Percentiles rank a stretch among this genome's conserved stretches.
Conservation (phyloP, 139 green algal species). For the Edaphochlamys debaryana region DNA sequence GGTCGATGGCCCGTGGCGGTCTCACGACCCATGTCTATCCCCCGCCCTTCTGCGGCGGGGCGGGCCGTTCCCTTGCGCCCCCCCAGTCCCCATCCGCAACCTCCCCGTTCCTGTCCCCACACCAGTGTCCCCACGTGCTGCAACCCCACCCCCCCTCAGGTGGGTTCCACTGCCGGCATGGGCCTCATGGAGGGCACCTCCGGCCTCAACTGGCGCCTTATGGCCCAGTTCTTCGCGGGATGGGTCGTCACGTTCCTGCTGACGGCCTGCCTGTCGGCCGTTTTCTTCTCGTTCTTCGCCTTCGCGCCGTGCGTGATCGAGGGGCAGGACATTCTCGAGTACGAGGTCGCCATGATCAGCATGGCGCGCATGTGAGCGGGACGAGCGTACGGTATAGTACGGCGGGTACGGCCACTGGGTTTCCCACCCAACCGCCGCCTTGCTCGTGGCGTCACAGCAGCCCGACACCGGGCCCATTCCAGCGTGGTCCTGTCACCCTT, state of each 20-base stretch:
- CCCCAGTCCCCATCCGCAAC: background rate
- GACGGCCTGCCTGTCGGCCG: conserved; percentile 17
- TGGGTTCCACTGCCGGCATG: background rate
- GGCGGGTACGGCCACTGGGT: background rate
- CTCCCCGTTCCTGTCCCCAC: too few relatives aligned
- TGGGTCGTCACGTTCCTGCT: conserved; percentile 41
- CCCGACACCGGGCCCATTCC: too few relatives aligned
- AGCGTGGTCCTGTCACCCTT: too few relatives aligned
- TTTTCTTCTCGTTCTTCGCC: conserved; percentile 22
- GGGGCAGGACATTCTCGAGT: background rate
- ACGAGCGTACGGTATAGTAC: background rate
- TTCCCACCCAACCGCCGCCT: too few relatives aligned
- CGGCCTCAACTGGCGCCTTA: conserved; percentile 28
- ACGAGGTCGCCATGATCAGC: background rate
- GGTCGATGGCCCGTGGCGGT: too few relatives aligned
- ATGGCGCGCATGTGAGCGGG: background rate
- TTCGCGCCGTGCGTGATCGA: conserved; percentile 2
- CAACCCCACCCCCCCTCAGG: background rate
- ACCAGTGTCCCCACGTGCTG: too few relatives aligned
- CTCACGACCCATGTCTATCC: too few relatives aligned
- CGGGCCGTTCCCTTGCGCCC: background rate
- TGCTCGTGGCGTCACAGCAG: background rate
- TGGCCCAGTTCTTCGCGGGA: conserved; percentile 32
- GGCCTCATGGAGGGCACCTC: background rate
- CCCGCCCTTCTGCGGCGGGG: too few relatives aligned